A percentile compares a stretch with the other conserved stretches of the same genome.
These are phyloP conservation scores for Aegilops longissima DNA, from an alignment of 176 grass and related monocot species.

Conservation along the genomic window DNA sequence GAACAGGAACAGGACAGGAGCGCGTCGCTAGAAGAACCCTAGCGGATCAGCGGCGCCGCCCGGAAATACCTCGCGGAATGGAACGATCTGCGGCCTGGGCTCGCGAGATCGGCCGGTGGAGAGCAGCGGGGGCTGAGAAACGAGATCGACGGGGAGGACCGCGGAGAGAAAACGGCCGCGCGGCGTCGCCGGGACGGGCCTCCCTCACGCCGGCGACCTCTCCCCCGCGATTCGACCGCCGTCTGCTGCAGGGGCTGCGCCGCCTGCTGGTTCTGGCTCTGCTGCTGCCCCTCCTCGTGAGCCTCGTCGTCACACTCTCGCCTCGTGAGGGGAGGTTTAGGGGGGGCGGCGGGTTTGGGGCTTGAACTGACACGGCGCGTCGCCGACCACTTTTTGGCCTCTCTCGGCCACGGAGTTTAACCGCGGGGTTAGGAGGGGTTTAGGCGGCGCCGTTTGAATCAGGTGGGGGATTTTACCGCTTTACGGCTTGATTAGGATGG, in stretches of 20 bases:
- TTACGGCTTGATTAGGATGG: constrained; percentile 20
- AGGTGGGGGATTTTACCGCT: not conserved
- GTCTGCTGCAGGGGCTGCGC: not conserved
- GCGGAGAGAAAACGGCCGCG: not conserved
- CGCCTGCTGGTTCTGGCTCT: not conserved
- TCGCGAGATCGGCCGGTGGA: not conserved
- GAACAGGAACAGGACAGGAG: too few species aligned
- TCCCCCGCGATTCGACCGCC: not conserved
- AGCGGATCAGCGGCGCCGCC: not conserved
- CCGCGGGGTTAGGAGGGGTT: constrained; percentile 20
- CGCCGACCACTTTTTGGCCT: not conserved
- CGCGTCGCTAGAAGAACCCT: constrained; percentile 1
- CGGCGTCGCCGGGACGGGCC: too few species aligned
- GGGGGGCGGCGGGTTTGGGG: not conserved
- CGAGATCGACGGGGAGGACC: constrained; percentile 12
- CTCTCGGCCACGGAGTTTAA: not conserved
- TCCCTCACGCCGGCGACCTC: constrained; percentile 1
- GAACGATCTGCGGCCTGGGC: not conserved
- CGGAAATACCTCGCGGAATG: constrained; percentile 6
- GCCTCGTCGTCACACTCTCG: not conserved
- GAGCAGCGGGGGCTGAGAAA: not conserved
- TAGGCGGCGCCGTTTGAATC: constrained; percentile 9
- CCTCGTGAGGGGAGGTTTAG: not conserved
- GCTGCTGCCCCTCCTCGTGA: not conserved
- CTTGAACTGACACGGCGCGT: not conserved